Base-by-base conservation (phyloP, 345 rosid genomes). In the Corchorus capsularis region DNA sequence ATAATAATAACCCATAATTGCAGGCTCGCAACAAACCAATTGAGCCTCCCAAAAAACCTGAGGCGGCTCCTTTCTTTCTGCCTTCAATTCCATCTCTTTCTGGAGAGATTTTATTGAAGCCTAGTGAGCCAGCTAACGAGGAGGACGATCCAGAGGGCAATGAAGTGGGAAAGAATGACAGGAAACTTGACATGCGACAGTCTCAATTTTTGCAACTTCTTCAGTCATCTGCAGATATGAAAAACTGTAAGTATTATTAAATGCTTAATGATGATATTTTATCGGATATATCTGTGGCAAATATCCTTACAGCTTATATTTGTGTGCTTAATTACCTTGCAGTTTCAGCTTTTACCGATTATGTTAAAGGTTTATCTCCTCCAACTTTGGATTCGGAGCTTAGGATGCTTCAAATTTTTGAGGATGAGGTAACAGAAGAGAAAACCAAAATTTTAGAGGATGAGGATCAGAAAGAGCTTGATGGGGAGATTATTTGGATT, bases 1-100 rank as follows among this genome's bases (percentile, higher is more conserved):
- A 27, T 27, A 27, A 27, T 4, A 49, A 59, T 7, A 22, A 43
- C 27, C 27, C 27, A 27, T 34, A 46, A 34, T 45, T 86, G 61
- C 81, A 94, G 98, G 85, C 77, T 16, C 90, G 98, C 74, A 94
- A 94, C 81, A 93, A 94, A 85, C 99, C 99, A 72, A 83, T 90
- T 16, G 96, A 96, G 86, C 94, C 98, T 69, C 99, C 95, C 3
- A 93, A 91, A 77, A 91, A 92, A 82, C 97, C 97, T 53, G 95
- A 87, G 73, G 92, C 84, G 81, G 94, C 95, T 83, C 97, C 97
- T 60, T 96, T 96, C 84, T 96, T 92, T 87, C 79, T 96, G 87
- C 98, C 99, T 63, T 87, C 94, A 13, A 63, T 88, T 78, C 94
- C 95, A 61, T 96, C 93, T 19, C 91, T 93, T 53, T 93, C 97